Conservation (phyloP, 768 basidiomycete species). For the Kwoniella newhampshirensis region DNA sequence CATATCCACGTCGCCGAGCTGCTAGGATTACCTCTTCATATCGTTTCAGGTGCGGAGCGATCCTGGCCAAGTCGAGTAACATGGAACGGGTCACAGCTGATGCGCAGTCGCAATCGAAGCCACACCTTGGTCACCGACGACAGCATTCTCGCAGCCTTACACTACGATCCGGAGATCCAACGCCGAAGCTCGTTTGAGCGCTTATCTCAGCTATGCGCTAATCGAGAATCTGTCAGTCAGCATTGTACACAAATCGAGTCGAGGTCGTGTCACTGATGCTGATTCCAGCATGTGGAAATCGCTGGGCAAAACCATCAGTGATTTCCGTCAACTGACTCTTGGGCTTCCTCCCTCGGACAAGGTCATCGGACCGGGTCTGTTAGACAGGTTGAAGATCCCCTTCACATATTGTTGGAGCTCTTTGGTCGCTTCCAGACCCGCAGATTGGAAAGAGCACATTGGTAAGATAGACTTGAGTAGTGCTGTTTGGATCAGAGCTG, state of each 20-base stretch:
- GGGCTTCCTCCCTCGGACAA: conserved; percentile 57
- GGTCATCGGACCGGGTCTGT: conserved; percentile 58
- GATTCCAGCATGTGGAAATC: conserved; percentile 46
- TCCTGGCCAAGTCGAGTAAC: conserved; percentile 47
- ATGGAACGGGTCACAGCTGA: neutral
- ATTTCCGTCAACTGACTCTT: conserved; percentile 58
- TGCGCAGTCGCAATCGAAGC: conserved; percentile 51
- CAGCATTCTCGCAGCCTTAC: conserved; percentile 62
- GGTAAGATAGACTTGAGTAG: too few species aligned
- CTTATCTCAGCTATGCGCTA: conserved; percentile 61
- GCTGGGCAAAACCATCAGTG: conserved; percentile 62
- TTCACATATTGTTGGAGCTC: conserved; percentile 67
- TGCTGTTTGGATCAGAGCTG: too few species aligned
- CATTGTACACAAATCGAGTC: neutral
- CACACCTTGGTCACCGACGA: conserved; percentile 65
- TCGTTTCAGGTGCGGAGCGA: conserved; percentile 54
- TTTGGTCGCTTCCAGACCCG: conserved; percentile 61
- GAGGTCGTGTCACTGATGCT: neutral
- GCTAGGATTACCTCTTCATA: conserved; percentile 59
- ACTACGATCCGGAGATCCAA: conserved; percentile 61
- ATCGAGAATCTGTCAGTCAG: conserved; percentile 59
- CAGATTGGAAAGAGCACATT: conserved; percentile 65
- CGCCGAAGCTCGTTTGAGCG: conserved; percentile 59
- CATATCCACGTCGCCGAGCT: conserved; percentile 67
- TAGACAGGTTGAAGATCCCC: conserved; percentile 62